Evolutionary conservation across 306 rosid genomes (phyloP).

Genomic region (Chamaecrista fasciculata): DNA sequence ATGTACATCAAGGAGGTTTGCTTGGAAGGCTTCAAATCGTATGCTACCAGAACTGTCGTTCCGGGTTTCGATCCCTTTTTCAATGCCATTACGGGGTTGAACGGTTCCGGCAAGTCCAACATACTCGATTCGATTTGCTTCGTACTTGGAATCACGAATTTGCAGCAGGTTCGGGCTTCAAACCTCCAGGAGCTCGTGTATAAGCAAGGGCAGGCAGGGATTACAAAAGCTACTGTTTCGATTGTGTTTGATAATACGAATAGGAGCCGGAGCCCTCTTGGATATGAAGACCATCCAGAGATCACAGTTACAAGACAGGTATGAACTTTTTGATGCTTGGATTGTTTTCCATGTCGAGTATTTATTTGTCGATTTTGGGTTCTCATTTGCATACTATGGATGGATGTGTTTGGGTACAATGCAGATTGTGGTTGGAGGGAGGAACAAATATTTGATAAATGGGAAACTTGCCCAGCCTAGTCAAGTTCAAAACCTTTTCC

Average conservation of each 20-base stretch:
- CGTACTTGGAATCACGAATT: constrained; percentile 83
- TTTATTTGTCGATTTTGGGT: neutral
- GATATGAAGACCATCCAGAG: constrained; percentile 72
- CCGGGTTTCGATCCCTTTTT: constrained; percentile 84
- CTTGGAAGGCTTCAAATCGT: constrained; percentile 97
- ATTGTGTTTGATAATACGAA: constrained; percentile 74
- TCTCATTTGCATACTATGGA: neutral
- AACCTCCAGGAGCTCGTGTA: constrained; percentile 96
- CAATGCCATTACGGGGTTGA: constrained; percentile 91
- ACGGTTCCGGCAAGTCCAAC: constrained; percentile 96
- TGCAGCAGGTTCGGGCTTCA: constrained; percentile 93
- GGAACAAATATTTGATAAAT: constrained; percentile 89
- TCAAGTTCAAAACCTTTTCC: constrained; percentile 97
- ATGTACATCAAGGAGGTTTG: constrained; percentile 88
- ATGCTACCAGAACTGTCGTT: constrained; percentile 87
- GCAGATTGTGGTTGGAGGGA: constrained; percentile 97
- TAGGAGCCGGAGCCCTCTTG: constrained; percentile 76
- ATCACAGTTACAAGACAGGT: constrained; percentile 97
- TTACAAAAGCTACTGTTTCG: constrained; percentile 95
- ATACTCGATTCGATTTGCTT: constrained; percentile 93
- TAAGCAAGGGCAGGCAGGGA: constrained; percentile 97
- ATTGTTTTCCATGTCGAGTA: too few relatives aligned
- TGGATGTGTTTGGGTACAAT: constrained; percentile 29
- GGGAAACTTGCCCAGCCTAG: constrained; percentile 98
- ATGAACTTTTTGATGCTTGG: too few relatives aligned